Conservation (phyloP, 2,329 filamentous ascomycete species). For the Aspergillus caelatus region DNA sequence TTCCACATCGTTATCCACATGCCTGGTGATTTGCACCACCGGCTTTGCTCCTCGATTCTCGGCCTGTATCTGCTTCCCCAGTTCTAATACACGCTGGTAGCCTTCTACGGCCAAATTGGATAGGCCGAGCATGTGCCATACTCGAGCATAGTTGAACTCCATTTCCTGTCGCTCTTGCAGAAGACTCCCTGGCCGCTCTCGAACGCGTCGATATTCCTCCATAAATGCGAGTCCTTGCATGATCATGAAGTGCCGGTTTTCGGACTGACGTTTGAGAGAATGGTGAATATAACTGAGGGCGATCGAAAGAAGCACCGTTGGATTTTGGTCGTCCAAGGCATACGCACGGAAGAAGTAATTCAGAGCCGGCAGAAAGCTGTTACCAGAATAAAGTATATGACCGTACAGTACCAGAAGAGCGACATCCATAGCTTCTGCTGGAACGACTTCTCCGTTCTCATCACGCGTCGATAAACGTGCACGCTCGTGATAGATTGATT, state of each 20-base stretch:
- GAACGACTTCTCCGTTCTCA: conserved; percentile 38
- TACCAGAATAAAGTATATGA: conserved; percentile 82
- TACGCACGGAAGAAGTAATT: conserved; percentile 84
- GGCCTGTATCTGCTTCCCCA: conserved; percentile 51
- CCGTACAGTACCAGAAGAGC: conserved; percentile 86
- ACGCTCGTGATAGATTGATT: conserved; percentile 47
- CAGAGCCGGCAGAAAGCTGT: conserved; percentile 79
- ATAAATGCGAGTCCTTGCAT: conserved; percentile 84
- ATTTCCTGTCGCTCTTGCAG: conserved; percentile 68
- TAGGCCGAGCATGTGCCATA: conserved; percentile 75
- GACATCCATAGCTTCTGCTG: conserved; percentile 65
- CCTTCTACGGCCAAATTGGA: conserved; percentile 71
- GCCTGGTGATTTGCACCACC: conserved; percentile 34
- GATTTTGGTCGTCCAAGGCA: conserved; percentile 72
- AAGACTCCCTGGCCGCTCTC: conserved; percentile 48
- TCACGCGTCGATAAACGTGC: conserved; percentile 43
- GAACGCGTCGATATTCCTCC: conserved; percentile 69
- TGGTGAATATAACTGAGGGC: conserved; percentile 86
- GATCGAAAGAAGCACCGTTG: conserved; percentile 77
- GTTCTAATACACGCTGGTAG: conserved; percentile 64
- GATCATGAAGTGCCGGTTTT: conserved; percentile 86
- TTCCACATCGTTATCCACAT: conserved; percentile 43
- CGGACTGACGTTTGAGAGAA: conserved; percentile 82
- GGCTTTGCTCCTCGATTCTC: conserved; percentile 22
- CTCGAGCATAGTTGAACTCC: conserved; percentile 76